These are phyloP conservation scores for Rhizophagus clarus DNA, from an alignment of 192 early-diverging fungal species.

Conservation along the genomic window DNA sequence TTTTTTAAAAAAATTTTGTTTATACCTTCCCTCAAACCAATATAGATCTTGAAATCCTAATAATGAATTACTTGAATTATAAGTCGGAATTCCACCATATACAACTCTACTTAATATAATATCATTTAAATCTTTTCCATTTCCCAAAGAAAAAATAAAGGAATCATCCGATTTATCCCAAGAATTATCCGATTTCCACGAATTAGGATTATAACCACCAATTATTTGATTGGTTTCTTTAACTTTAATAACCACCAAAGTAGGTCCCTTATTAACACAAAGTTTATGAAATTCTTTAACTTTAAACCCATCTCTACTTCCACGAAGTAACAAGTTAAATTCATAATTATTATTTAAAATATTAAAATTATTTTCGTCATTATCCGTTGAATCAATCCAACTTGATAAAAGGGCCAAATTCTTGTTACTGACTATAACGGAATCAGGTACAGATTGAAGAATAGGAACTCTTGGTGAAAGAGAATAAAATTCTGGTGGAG, in stretches of 20 bases:
- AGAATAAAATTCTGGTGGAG: neutral
- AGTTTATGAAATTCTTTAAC: neutral
- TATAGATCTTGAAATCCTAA: neutral
- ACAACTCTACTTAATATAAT: slow-evolving; percentile 36
- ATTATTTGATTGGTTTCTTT: neutral
- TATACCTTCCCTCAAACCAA: neutral
- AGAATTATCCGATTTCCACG: neutral
- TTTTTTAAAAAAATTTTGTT: neutral
- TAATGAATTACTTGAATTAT: too few species aligned
- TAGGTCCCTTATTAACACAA: neutral
- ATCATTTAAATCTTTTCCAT: slow-evolving; percentile 22
- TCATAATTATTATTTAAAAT: neutral
- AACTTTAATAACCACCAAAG: neutral
- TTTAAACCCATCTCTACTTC: neutral
- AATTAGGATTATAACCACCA: slow-evolving; percentile 7
- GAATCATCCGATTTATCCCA: neutral
- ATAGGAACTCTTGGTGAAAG: neutral
- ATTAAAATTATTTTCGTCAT: neutral
- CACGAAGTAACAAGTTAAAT: neutral
- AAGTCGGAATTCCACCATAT: slow-evolving; percentile 24
- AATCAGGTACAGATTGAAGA: neutral
- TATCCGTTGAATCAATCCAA: slow-evolving; percentile 9
- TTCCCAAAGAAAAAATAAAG: neutral
- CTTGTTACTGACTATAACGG: neutral
- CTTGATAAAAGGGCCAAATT: neutral